These are phyloP conservation scores for Ustilago bromivora DNA, from an alignment of 1,284 basidiomycete species.

Conservation along the genomic window DNA sequence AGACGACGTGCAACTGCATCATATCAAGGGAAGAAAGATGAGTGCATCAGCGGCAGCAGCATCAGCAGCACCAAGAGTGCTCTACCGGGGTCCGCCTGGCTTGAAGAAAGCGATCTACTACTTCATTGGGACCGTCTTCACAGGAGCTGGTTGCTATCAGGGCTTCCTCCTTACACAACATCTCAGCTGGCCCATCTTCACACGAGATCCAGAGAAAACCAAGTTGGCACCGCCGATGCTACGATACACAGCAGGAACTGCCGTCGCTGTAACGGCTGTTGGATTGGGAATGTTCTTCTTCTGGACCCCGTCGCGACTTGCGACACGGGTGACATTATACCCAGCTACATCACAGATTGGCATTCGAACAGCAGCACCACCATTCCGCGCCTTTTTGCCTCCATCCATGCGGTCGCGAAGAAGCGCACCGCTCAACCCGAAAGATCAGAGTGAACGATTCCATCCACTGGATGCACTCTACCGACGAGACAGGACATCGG, in stretches of 20 bases:
- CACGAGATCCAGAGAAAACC: slow-evolving; percentile 42
- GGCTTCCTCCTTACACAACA: slow-evolving; percentile 50
- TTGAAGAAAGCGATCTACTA: slow-evolving; percentile 51
- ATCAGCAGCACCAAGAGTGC: slow-evolving; percentile 23
- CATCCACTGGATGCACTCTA: slow-evolving; percentile 34
- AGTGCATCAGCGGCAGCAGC: slow-evolving; percentile 15
- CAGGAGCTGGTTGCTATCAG: slow-evolving; percentile 40
- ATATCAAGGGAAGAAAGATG: slow-evolving; percentile 5
- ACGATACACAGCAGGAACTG: slow-evolving; percentile 32
- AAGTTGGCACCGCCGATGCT: slow-evolving; percentile 40
- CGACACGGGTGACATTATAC: slow-evolving; percentile 51
- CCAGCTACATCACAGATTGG: slow-evolving; percentile 43
- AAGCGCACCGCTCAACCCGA: slow-evolving; percentile 29
- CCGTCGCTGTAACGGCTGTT: slow-evolving; percentile 23
- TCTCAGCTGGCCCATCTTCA: slow-evolving; percentile 50
- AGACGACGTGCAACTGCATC: background rate
- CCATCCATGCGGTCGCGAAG: slow-evolving; percentile 28
- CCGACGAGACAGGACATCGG: slow-evolving; percentile 41
- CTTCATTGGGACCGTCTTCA: slow-evolving; percentile 51
- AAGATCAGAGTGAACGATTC: slow-evolving; percentile 36
- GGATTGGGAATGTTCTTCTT: slow-evolving; percentile 50
- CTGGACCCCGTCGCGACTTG: slow-evolving; percentile 45
- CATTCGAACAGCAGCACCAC: slow-evolving; percentile 33
- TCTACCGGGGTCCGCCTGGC: slow-evolving; percentile 51
- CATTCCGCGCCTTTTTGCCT: slow-evolving; percentile 33